A percentile compares a stretch with the other conserved stretches of the same genome.
These are phyloP conservation scores for Tylopilus sp. DNA, from an alignment of 1,284 basidiomycete species.

Conservation along the genomic window DNA sequence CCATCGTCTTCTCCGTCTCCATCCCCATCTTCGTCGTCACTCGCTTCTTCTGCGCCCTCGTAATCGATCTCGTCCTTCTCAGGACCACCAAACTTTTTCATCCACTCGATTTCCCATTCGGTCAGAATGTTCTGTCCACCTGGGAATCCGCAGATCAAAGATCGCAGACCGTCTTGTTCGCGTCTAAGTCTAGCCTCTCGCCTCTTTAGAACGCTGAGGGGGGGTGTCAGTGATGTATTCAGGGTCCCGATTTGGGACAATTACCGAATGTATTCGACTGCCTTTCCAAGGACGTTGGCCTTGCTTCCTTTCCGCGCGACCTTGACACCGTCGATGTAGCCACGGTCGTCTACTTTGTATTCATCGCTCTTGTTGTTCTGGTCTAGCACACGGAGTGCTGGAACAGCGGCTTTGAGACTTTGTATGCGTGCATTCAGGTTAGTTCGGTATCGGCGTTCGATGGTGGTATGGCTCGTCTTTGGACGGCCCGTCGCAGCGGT, in stretches of 20 bases:
- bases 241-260: constrained; percentile 7
- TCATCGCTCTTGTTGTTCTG: constrained; percentile 50
- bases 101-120: constrained; percentile 77
- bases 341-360: constrained; percentile 66
- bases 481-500: constrained; percentile 47
- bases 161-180: constrained; percentile 70
- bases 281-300: constrained; percentile 79
- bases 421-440: constrained; percentile 89
- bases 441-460: constrained; percentile 86
- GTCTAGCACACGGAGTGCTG: constrained; percentile 74
- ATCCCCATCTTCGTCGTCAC: constrained; percentile 57
- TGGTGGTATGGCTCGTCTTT: constrained; percentile 90
- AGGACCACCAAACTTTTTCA: constrained; percentile 65
- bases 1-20: constrained; percentile 56
- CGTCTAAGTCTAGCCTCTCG: constrained; percentile 67
- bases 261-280: constrained; percentile 74
- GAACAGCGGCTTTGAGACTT: constrained; percentile 77
- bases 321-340: constrained; percentile 79
- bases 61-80: constrained; percentile 68
- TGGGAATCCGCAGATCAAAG: constrained; percentile 63
- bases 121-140: constrained; percentile 65
- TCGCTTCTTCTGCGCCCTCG: constrained; percentile 42
- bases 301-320: constrained; percentile 82
- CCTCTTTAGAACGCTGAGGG: constrained; percentile 64
- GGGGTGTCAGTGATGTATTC: constrained; percentile 2